Percentiles rank a stretch among this genome's conserved stretches.
These are phyloP conservation scores for Helicosporidium sp. DNA, from an alignment of 139 green algal genomes.

Conservation along the genomic window DNA sequence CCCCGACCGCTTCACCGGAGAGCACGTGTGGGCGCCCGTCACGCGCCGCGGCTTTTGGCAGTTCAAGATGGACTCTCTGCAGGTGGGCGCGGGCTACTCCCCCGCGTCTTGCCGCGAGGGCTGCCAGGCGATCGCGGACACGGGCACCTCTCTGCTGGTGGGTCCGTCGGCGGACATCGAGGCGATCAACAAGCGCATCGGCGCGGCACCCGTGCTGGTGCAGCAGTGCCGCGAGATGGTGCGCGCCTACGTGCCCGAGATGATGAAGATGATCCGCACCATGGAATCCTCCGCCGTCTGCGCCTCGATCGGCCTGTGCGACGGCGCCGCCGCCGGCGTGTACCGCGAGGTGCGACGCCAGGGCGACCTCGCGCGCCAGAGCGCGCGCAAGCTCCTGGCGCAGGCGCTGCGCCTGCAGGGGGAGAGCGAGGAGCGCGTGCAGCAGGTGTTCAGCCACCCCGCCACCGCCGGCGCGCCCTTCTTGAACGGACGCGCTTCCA, in stretches of 20 bases:
- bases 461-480: too few species aligned
- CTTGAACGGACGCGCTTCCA: too few species aligned
- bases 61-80: conserved; percentile 63
- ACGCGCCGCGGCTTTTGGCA: conserved; percentile 86
- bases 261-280: conserved; percentile 41
- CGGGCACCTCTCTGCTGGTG: conserved; percentile 63
- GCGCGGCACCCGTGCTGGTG: conserved; percentile 35
- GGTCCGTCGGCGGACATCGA: conserved; percentile 50
- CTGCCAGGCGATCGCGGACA: conserved; percentile 84
- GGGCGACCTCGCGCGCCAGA: too few species aligned
- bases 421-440: too few species aligned
- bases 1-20: conserved; percentile 58
- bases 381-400: too few species aligned
- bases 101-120: conserved; percentile 25
- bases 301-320: conserved; percentile 16
- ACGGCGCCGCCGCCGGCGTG: conserved; percentile 1
- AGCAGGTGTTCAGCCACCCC: too few species aligned
- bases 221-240: conserved; percentile 55
- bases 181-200: conserved; percentile 52
- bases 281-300: conserved; percentile 38
- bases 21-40: conserved; percentile 73
- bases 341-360: background rate
- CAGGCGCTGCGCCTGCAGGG: too few species aligned
- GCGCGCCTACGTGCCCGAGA: conserved; percentile 46
- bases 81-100: conserved; percentile 15